Evolutionary conservation across 1,284 basidiomycete genomes (phyloP).

Genomic region (Cryptococcus depauperatus): DNA sequence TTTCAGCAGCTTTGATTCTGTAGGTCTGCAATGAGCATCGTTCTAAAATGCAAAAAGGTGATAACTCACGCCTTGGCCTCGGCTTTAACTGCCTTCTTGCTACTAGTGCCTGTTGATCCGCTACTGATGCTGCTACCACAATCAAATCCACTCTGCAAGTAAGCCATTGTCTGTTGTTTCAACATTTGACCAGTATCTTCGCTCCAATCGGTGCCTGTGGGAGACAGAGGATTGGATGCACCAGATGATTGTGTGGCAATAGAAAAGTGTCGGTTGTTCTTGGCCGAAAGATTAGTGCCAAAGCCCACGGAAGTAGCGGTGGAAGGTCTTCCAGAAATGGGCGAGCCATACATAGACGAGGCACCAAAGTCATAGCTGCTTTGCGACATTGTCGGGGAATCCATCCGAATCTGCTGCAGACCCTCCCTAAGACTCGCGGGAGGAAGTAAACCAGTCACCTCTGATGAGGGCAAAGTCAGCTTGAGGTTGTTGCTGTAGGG

Average conservation of each 20-base stretch:
- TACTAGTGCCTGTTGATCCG: slow-evolving; percentile 20
- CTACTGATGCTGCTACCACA: slow-evolving; percentile 14
- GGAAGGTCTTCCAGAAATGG: background rate
- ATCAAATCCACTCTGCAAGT: background rate
- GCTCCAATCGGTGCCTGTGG: background rate
- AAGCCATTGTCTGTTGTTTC: slow-evolving; percentile 6
- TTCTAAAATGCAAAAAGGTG: background rate
- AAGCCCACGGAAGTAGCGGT: slow-evolving; percentile 4
- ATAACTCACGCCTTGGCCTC: slow-evolving; percentile 27
- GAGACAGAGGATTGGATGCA: background rate
- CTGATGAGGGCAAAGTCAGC: background rate
- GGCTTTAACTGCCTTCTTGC: slow-evolving; percentile 20
- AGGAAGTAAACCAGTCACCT: slow-evolving; percentile 4
- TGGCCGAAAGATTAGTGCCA: background rate
- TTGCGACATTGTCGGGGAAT: background rate
- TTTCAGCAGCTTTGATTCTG: slow-evolving; percentile 24
- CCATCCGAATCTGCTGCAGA: background rate
- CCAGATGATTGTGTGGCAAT: slow-evolving; percentile 11
- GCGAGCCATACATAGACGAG: background rate
- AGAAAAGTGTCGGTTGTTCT: slow-evolving; percentile 10
- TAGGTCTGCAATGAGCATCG: background rate
- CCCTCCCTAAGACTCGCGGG: background rate
- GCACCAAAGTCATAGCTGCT: background rate
- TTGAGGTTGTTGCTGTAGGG: background rate
- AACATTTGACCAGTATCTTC: slow-evolving; percentile 3